phyloP scores from a whole-genome alignment of 768 basidiomycete species.

The Leucogyrophana mollusca region DNA sequence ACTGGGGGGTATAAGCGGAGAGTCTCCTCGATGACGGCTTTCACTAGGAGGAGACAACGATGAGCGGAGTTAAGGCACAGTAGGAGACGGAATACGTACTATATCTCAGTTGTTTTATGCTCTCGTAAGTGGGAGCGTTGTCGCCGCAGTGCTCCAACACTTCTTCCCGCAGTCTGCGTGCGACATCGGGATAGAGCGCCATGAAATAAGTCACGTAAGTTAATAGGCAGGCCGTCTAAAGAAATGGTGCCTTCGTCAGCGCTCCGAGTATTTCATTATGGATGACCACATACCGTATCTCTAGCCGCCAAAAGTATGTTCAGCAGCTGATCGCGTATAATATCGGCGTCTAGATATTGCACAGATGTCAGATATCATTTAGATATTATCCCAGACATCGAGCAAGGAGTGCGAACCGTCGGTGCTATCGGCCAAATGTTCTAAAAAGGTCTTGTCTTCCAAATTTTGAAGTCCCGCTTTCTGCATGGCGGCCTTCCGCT shows the following conservation, averaged over 20 bases:
- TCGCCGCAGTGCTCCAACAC: conserved; percentile 56
- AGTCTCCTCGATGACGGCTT: conserved; percentile 78
- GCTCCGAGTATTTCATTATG: not conserved
- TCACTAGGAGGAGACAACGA: conserved; percentile 42
- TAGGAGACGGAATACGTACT: conserved; percentile 41
- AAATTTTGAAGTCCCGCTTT: conserved; percentile 37
- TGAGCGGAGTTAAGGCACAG: conserved; percentile 1
- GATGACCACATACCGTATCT: conserved; percentile 58
- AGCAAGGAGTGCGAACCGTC: conserved; percentile 42
- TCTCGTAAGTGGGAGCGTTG: conserved; percentile 51
- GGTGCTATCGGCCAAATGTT: conserved; percentile 66
- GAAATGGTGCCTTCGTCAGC: conserved; percentile 1
- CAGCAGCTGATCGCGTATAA: conserved; percentile 76
- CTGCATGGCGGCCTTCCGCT: conserved; percentile 39
- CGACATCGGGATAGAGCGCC: conserved; percentile 60
- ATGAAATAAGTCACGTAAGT: conserved; percentile 73
- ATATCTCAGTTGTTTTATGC: conserved; percentile 62
- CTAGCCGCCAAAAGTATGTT: conserved; percentile 76
- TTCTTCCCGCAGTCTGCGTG: conserved; percentile 54
- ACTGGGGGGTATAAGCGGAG: conserved; percentile 79
- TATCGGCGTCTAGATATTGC: conserved; percentile 47
- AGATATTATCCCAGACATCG: not conserved
- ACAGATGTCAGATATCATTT: not conserved
- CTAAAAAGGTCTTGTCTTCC: conserved; percentile 60
- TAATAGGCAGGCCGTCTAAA: conserved; percentile 64